Evolutionary conservation across 129 eudicot species (phyloP).

Genomic region (Cynara cardunculus): DNA sequence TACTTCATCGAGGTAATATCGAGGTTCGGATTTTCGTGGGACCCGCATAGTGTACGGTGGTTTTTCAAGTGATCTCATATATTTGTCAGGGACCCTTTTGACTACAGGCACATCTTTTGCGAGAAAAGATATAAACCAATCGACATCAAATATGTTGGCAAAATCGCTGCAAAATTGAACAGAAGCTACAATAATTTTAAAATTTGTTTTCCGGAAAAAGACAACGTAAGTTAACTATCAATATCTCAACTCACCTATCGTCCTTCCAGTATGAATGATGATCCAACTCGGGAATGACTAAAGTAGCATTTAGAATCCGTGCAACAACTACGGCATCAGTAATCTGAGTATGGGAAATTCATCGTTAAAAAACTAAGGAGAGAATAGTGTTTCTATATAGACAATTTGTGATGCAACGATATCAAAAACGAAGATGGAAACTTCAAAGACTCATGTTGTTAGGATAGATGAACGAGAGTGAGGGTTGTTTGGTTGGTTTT

Average conservation of each 20-base stretch:
- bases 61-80: conserved; percentile 89
- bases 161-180: conserved; percentile 65
- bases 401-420: neutral
- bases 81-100: conserved; percentile 80
- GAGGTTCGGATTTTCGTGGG: conserved; percentile 92
- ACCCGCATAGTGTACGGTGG: conserved; percentile 99
- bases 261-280: conserved; percentile 96
- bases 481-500: too few relatives aligned
- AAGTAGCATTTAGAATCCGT: conserved; percentile 85
- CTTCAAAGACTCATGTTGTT: neutral
- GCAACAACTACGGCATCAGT: conserved; percentile 98
- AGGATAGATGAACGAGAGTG: neutral
- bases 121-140: conserved; percentile 85
- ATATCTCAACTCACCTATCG: conserved; percentile 54
- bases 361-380: neutral
- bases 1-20: conserved; percentile 77
- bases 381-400: neutral
- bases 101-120: conserved; percentile 83
- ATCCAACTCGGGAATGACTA: conserved; percentile 95
- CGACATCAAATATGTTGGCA: conserved; percentile 76
- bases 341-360: conserved; percentile 45
- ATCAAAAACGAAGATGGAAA: neutral
- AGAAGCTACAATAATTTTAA: neutral
- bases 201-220: neutral
- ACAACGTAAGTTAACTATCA: neutral